Conservation (phyloP, 176 grass and related monocot genomes). For the Zoysia japonica region DNA sequence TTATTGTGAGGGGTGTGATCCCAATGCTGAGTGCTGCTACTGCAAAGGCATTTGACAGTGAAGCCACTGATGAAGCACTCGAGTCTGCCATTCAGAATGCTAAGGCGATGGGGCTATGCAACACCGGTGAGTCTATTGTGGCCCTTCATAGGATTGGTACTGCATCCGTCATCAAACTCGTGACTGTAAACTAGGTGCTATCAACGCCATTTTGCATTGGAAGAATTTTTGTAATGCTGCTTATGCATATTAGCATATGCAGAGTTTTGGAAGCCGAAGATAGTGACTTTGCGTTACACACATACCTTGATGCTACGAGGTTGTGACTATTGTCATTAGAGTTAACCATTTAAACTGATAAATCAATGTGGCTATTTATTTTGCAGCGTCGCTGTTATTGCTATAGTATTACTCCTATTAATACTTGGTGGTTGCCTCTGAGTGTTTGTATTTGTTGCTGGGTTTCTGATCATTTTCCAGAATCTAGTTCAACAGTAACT, state of each 20-base stretch:
- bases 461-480: not conserved
- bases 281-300: slow-evolving; percentile 22
- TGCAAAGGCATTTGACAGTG: slow-evolving; percentile 65
- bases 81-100: slow-evolving; percentile 57
- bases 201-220: slow-evolving; percentile 27
- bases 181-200: slow-evolving; percentile 49
- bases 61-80: slow-evolving; percentile 70
- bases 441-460: not conserved
- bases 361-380: slow-evolving; percentile 16
- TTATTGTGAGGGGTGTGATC: slow-evolving; percentile 73
- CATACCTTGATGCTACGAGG: slow-evolving; percentile 7
- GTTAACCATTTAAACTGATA: slow-evolving; percentile 20
- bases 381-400: slow-evolving; percentile 17
- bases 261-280: slow-evolving; percentile 31
- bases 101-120: slow-evolving; percentile 57
- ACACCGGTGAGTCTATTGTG: slow-evolving; percentile 60
- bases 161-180: slow-evolving; percentile 78
- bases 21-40: slow-evolving; percentile 68
- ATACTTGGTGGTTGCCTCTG: not conserved
- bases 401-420: not conserved
- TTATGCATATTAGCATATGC: slow-evolving; percentile 11
- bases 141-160: slow-evolving; percentile 73
- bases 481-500: not conserved
- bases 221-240: slow-evolving; percentile 36
- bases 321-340: slow-evolving; percentile 32